Conservation (phyloP, 192 early-diverging fungal genomes). For the Neocallimastix lanati region DNA sequence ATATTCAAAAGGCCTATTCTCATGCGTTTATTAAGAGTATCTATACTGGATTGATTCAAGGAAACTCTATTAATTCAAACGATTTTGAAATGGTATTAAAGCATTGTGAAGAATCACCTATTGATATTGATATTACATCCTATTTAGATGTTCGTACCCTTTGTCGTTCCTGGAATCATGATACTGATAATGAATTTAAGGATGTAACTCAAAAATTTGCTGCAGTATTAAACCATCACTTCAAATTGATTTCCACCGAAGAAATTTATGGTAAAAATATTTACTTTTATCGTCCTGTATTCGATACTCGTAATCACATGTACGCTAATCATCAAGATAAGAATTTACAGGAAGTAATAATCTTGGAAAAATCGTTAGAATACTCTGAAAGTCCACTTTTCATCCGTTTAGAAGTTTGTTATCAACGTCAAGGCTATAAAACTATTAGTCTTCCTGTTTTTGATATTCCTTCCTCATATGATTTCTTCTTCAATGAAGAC, state of each 20-base stretch:
- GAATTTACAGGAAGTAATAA: constrained; percentile 8
- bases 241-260: constrained; percentile 27
- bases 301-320: constrained; percentile 7
- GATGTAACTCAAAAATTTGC: constrained; percentile 18
- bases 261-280: constrained; percentile 17
- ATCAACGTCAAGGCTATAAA: constrained; percentile 13
- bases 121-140: neutral
- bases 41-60: neutral
- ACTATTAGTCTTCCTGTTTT: constrained; percentile 23
- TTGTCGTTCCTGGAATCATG: neutral
- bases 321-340: neutral
- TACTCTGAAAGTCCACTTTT: constrained; percentile 54
- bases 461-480: constrained; percentile 45
- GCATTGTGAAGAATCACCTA: neutral
- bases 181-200: neutral
- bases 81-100: neutral
- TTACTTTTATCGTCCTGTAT: constrained; percentile 42
- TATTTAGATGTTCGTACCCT: neutral
- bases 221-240: constrained; percentile 34
- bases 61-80: neutral
- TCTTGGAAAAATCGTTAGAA: neutral
- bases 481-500: constrained; percentile 1
- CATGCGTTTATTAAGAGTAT: neutral
- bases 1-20: neutral
- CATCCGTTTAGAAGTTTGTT: constrained; percentile 43